Base-by-base conservation (phyloP, 192 early-diverging fungal genomes). In the Entomortierella beljakovae region DNA sequence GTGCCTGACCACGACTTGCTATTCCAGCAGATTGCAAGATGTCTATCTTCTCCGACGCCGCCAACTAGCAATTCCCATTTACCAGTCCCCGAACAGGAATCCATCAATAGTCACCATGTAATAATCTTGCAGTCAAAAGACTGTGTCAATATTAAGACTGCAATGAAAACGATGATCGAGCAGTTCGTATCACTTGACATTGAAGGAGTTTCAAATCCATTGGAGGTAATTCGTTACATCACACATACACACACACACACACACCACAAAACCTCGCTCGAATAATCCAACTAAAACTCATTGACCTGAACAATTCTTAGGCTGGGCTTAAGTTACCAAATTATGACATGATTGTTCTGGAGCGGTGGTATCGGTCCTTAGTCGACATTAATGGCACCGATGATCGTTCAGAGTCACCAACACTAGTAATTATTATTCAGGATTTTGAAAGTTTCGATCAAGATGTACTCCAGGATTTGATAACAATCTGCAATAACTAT, bases 401-500 rank as follows among this genome's bases (percentile, higher is more conserved):
- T 15, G 18, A 64, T 26, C 23, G 60, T 29, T 13, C 7, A 2
- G 61, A 34, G 11, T 26, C 22, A 16, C 79, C 82, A 2, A 88
- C 82, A 18, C 50, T 95, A 3, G 91, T 95, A 4, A 72, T 96
- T 26, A 89, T 95, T 32, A 65, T 98, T 51, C 92, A 95, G 64
- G 94, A 98, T 70, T 94, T 95, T 82, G 96, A 98, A 69, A 86
- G 90, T 43, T 96, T 98, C 58, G 85, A 89, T 35, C 85, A 90
- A 8, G 68, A 70, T 16, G 82, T 95, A 0, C 85, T 96, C 6
- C 87, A 94, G 59, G 89, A 93, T 63, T 87, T 96, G 68, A 86
- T 96, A 57, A 86, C 84, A 22, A 90, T 92, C 31, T 88, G 83
- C 80, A 91, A 93, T 68, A 84, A 90, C 59, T 94, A 94, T 80